Evolutionary conservation across 345 rosid species (phyloP).

Genomic region (Toxicodendron radicans): DNA sequence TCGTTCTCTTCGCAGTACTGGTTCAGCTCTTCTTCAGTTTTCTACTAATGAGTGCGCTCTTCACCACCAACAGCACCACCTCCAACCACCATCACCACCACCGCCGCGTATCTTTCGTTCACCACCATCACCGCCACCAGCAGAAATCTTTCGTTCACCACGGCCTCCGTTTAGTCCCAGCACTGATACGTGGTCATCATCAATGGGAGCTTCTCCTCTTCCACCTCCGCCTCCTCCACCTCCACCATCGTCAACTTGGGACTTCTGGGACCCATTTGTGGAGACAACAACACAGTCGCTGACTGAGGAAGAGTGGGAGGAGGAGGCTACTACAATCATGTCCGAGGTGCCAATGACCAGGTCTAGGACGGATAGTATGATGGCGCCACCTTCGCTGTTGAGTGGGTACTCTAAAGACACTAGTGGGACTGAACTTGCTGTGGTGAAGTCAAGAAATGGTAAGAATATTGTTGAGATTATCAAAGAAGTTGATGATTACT

Average conservation of each 20-base stretch:
- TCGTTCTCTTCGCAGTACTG: conserved; percentile 81
- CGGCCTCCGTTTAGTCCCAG: conserved; percentile 76
- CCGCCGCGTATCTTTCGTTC: conserved; percentile 27
- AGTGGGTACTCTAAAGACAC: conserved; percentile 67
- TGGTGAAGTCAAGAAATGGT: conserved; percentile 75
- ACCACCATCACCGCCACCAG: conserved; percentile 31
- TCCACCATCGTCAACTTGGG: conserved; percentile 71
- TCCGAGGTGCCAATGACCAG: conserved; percentile 32
- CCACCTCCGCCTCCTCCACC: conserved; percentile 80
- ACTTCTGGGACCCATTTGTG: conserved; percentile 88
- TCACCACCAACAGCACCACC: conserved; percentile 43
- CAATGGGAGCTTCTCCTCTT: conserved; percentile 47
- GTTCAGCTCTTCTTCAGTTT: conserved; percentile 77
- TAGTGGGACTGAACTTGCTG: conserved; percentile 67
- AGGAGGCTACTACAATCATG: conserved; percentile 34
- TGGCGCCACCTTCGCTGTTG: conserved; percentile 50
- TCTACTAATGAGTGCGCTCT: conserved; percentile 64
- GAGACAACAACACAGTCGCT: conserved; percentile 51
- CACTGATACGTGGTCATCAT: conserved; percentile 80
- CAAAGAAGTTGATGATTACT: conserved; percentile 92
- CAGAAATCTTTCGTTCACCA: conserved; percentile 11
- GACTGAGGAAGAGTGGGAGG: conserved; percentile 85
- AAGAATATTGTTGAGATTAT: conserved; percentile 86
- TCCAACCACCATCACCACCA: conserved; percentile 22
- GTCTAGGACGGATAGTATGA: conserved; percentile 38